phyloP scores from a whole-genome alignment of 192 early-diverging fungal species.

The Gryganskiella cystojenkinii region DNA sequence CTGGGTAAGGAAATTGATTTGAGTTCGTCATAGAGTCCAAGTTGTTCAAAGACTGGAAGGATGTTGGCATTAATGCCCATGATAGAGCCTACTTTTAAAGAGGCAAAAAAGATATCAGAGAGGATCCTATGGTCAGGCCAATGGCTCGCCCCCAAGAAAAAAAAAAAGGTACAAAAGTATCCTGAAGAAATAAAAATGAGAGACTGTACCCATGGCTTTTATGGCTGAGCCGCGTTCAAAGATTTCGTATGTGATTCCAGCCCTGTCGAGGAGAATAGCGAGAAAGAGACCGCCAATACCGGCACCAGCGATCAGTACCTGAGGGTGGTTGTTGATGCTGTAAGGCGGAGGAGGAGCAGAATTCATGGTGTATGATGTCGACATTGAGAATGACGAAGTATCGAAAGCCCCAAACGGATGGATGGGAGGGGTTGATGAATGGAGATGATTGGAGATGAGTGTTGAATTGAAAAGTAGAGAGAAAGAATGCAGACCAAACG shows the following conservation, averaged over 20 bases:
- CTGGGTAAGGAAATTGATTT: constrained; percentile 10
- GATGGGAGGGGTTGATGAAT: no score
- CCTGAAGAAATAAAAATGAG: no score
- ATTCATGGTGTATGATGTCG: no score
- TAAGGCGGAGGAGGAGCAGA: not conserved
- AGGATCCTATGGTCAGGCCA: not conserved
- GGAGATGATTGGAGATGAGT: no score
- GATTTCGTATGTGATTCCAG: constrained; percentile 22
- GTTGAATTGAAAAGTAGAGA: no score
- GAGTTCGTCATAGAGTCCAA: constrained; percentile 19
- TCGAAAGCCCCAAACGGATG: no score
- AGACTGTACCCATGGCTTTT: constrained; percentile 24
- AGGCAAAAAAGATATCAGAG: not conserved
- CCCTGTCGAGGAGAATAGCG: constrained; percentile 26
- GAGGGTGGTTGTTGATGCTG: not conserved
- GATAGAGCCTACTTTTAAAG: constrained; percentile 8
- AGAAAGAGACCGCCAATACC: constrained; percentile 23
- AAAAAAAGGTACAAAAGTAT: not conserved
- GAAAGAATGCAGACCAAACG: no score
- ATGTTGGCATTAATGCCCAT: constrained; percentile 25
- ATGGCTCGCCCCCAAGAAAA: not conserved
- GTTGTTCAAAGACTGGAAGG: constrained; percentile 33
- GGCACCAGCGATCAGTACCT: constrained; percentile 21
- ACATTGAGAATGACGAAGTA: not conserved
- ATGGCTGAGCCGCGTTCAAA: constrained; percentile 18